Evolutionary conservation across 257 asterid genomes (phyloP), one percentile per base, ranked within the genome.

Genomic region (Plantago ovata): DNA sequence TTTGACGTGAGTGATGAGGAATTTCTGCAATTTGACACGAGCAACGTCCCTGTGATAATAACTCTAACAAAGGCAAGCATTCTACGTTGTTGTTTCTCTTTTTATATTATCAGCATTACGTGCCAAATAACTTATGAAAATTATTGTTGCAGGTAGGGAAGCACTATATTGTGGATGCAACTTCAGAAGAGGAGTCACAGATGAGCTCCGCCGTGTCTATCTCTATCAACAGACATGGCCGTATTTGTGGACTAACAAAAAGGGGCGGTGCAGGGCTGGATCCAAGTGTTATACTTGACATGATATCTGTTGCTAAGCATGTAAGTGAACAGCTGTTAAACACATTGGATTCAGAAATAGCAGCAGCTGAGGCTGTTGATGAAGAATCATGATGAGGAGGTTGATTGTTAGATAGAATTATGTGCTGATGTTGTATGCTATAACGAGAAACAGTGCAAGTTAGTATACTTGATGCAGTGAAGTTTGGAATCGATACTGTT

Each of bases 161-260:
- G 78, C 89, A 85, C 72, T 85, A 81, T 48, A 81, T 85, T 18
- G 96, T 77, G 3, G 98, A 91, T 65, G 98, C 95, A 46, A 91
- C 94, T 40, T 71, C 79, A 18, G 96, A 87, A 77, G 98, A 91
- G 79, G 98, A 91, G 68, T 83, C 98, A 58, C 89, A 85, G 59
- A 91, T 91, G 96, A 87, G 92, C 65, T 91, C 94, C 0, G 96
- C 98, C 40, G 63, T 91, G 36, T 84, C 96, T 9, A 73, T 87
- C 62, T 87, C 95, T 15, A 66, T 85, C 3, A 87, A 91, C 50
- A 72, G 96, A 81, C 78, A 66, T 41, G 95, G 95, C 21, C 60
- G 59, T 19, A 71, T 91, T 53, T 87, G 96, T 12, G 98, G 96
- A 41, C 62, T 87, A 56, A 91, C 86, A 6, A 91, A 91, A 66